Evolutionary conservation across 305 asterid species (phyloP), one percentile per base, ranked within the genome.

Genomic region (Coffea humblotiana): DNA sequence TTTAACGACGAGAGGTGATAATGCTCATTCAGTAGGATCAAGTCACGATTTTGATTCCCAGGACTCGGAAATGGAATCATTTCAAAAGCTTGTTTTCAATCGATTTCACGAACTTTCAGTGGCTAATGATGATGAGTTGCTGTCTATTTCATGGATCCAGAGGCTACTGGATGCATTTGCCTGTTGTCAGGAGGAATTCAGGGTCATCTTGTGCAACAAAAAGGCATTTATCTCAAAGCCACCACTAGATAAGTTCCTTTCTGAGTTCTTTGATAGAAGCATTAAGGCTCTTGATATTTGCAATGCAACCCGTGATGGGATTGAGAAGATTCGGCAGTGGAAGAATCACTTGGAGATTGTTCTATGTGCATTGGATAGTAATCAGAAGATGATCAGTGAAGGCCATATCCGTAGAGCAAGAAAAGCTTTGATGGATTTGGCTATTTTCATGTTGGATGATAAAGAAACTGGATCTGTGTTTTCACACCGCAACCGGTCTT

Each of bases 221-320:
- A 87, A 82, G 77, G 71, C 82, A 10, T 78, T 83, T 69, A 90
- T 91, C 78, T 78, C 86, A 19, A 88, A 88, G 61, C 88, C 92
- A 40, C 92, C 94, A 0, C 75, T 89, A 4, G 93, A 94, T 83
- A 91, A 81, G 87, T 88, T 90, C 51, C 84, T 90, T 23, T 58
- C 87, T 0, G 99, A 96, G 49, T 96, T 83, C 83, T 92, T 92
- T 56, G 99, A 96, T 65, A 81, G 95, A 78, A 84, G 92, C 37
- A 88, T 94, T 6, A 94, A 94, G 82, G 98, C 98, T 66, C 94
- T 96, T 87, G 99, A 96, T 86, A 94, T 96, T 66, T 90, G 92
- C 84, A 96, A 96, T 72, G 94, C 99, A 14, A 84, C 95, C 54
- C 97, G 99, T 8, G 98, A 96, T 82, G 99, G 97, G 23, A 84